Conservation (phyloP, 2,329 filamentous ascomycete species). For the Botrytis squamosa region DNA sequence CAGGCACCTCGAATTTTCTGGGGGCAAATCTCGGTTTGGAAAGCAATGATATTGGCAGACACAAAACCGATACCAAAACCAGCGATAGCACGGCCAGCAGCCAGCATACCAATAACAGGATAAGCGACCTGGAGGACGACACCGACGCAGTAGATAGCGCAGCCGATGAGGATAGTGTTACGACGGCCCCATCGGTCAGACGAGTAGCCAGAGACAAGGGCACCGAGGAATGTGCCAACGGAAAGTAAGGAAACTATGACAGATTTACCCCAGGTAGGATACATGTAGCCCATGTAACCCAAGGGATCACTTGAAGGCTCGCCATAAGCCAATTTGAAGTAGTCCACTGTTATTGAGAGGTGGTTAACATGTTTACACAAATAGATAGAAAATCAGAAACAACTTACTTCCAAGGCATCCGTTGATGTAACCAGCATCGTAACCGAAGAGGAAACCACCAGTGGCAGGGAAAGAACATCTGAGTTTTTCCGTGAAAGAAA, state of each 20-base stretch:
- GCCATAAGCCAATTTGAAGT: slow-evolving; percentile 16
- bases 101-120: slow-evolving; percentile 54
- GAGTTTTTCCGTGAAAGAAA: slow-evolving; percentile 65
- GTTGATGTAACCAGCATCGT: slow-evolving; percentile 75
- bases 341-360: slow-evolving; percentile 11
- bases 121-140: slow-evolving; percentile 32
- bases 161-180: slow-evolving; percentile 32
- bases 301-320: background rate
- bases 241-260: slow-evolving; percentile 70
- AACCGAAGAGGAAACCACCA: slow-evolving; percentile 59
- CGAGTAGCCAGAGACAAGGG: slow-evolving; percentile 43
- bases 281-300: slow-evolving; percentile 38
- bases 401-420: slow-evolving; percentile 57
- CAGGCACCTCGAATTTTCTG: slow-evolving; percentile 73
- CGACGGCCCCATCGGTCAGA: slow-evolving; percentile 43
- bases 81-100: slow-evolving; percentile 68
- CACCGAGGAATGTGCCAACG: slow-evolving; percentile 72
- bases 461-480: slow-evolving; percentile 70
- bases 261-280: slow-evolving; percentile 60
- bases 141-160: slow-evolving; percentile 31
- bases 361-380: background rate
- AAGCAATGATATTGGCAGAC: slow-evolving; percentile 75
- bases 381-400: slow-evolving; percentile 25
- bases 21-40: slow-evolving; percentile 66
- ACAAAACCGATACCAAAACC: slow-evolving; percentile 79